Percentiles rank a stretch among this genome's conserved stretches.
phyloP scores from a whole-genome alignment of 2,329 filamentous ascomycete species.

The Aspergillus phoenicis region DNA sequence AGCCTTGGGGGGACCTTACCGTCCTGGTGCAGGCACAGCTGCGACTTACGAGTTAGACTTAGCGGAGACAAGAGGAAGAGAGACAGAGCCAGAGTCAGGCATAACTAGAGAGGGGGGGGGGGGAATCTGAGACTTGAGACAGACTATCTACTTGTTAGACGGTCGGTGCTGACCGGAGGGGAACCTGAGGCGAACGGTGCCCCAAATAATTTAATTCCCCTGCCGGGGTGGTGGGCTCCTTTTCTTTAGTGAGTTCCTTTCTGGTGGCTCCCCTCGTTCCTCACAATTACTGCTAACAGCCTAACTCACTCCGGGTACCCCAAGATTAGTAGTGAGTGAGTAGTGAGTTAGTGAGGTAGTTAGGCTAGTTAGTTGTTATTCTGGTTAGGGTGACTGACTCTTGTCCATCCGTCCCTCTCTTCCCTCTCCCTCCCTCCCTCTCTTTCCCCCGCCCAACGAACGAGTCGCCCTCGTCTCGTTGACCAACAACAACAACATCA shows the following conservation, averaged over 20 bases:
- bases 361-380: too few relatives aligned
- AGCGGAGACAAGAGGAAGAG: too few relatives aligned
- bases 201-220: not conserved
- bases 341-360: too few relatives aligned
- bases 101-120: too few relatives aligned
- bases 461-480: conserved; percentile 42
- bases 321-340: too few relatives aligned
- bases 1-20: not conserved
- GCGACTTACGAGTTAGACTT: not conserved
- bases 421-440: conserved; percentile 29
- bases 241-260: not conserved
- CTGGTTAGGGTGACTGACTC: not conserved
- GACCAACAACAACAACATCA: conserved; percentile 36
- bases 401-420: conserved; percentile 25
- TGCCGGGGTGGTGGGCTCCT: not conserved
- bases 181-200: conserved; percentile 5
- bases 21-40: not conserved
- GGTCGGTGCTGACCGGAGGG: not conserved
- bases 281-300: not conserved
- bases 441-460: conserved; percentile 39
- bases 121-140: not conserved
- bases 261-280: conserved; percentile 4
- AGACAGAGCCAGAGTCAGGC: too few relatives aligned
- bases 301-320: too few relatives aligned
- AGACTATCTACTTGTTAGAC: not conserved